Conservation (phyloP, 129 eudicot genomes). For the Artemisia tridentata region DNA sequence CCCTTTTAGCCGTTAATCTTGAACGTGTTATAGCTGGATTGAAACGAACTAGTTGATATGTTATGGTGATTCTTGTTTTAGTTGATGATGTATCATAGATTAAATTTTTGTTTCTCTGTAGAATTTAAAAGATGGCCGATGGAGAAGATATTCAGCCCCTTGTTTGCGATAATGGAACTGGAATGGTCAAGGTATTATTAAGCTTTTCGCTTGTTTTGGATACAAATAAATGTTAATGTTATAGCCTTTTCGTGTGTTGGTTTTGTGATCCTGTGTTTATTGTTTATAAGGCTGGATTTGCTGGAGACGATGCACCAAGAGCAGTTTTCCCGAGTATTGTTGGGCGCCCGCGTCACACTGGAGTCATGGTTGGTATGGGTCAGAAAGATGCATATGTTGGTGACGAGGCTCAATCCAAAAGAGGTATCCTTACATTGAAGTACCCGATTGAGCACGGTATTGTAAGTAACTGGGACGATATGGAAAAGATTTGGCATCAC, state of each 20-base stretch:
- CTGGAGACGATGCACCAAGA: conserved; percentile 64
- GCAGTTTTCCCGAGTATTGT: conserved; percentile 71
- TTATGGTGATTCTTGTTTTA: neutral
- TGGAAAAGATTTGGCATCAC: conserved; percentile 82
- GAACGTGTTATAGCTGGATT: neutral
- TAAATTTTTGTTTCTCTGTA: neutral
- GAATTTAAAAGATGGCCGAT: conserved; percentile 50
- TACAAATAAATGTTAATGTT: neutral
- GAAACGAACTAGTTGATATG: neutral
- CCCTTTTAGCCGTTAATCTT: neutral
- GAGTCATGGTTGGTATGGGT: conserved; percentile 76
- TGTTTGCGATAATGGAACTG: conserved; percentile 64
- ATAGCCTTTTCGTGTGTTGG: no score
- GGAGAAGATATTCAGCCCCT: conserved; percentile 63
- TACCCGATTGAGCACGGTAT: conserved; percentile 74
- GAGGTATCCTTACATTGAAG: conserved; percentile 59
- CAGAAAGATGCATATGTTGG: conserved; percentile 75
- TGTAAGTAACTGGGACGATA: conserved; percentile 69
- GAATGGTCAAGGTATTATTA: conserved; percentile 56
- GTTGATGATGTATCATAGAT: neutral
- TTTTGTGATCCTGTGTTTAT: conserved; percentile 3
- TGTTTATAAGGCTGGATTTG: conserved; percentile 56
- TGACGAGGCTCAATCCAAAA: conserved; percentile 67
- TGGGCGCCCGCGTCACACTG: conserved; percentile 73
- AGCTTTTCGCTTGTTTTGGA: neutral